phyloP scores from a whole-genome alignment of 2,329 filamentous ascomycete species.

The Dryadomyces sulphureus region DNA sequence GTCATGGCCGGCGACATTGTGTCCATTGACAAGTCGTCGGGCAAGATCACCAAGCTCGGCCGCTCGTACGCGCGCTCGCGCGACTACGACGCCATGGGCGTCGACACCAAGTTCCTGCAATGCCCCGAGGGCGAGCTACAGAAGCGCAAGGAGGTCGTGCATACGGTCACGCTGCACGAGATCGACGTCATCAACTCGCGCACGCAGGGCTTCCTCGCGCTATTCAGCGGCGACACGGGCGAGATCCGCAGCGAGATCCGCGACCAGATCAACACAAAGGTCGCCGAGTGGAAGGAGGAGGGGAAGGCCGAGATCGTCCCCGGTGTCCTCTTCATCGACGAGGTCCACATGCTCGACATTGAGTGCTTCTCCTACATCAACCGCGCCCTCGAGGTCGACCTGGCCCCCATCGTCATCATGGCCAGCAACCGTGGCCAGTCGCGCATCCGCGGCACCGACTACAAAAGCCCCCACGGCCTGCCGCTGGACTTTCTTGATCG shows the following conservation, averaged over 20 bases:
- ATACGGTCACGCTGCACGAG: slow-evolving; percentile 93
- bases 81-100: slow-evolving; percentile 98
- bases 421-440: slow-evolving; percentile 90
- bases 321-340: slow-evolving; percentile 93
- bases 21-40: slow-evolving; percentile 95
- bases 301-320: slow-evolving; percentile 97
- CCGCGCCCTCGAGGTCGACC: slow-evolving; percentile 83
- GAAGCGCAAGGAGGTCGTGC: slow-evolving; percentile 90
- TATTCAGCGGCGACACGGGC: slow-evolving; percentile 95
- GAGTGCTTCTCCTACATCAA: slow-evolving; percentile 99
- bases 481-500: slow-evolving; percentile 93
- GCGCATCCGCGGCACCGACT: slow-evolving; percentile 83
- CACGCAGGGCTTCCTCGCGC: slow-evolving; percentile 92
- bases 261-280: slow-evolving; percentile 98
- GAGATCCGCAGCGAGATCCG: slow-evolving; percentile 95
- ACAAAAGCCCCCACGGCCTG: slow-evolving; percentile 82
- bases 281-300: slow-evolving; percentile 98
- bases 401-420: slow-evolving; percentile 98
- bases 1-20: slow-evolving; percentile 98
- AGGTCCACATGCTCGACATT: slow-evolving; percentile 99
- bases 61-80: slow-evolving; percentile 87
- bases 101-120: slow-evolving; percentile 94
- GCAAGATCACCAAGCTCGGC: slow-evolving; percentile 94
- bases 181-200: slow-evolving; percentile 99
- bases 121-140: slow-evolving; percentile 96